These are phyloP conservation scores for Strobilomyces echinocephalus DNA, from an alignment of 768 basidiomycete species.

Conservation along the genomic window DNA sequence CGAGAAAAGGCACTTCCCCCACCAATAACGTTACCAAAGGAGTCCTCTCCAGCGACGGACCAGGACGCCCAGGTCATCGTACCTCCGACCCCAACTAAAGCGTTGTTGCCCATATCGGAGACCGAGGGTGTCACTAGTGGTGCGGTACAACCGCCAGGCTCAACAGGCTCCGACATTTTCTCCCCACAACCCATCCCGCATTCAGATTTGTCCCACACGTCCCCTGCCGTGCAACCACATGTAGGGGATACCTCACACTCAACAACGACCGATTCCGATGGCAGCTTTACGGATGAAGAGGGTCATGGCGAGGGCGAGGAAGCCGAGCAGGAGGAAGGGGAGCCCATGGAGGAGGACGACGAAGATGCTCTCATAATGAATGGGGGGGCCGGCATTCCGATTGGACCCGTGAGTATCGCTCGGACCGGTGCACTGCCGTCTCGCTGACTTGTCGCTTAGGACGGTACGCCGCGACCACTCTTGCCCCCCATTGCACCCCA, in stretches of 20 bases:
- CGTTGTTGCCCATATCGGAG: conserved; percentile 57
- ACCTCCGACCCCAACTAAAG: conserved; percentile 46
- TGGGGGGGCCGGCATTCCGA: conserved; percentile 92
- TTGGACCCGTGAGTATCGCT: conserved; percentile 69
- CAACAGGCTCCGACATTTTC: conserved; percentile 47
- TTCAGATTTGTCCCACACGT: conserved; percentile 21
- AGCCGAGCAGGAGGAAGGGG: conserved; percentile 54
- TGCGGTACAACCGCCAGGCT: conserved; percentile 87
- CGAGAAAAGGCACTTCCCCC: conserved; percentile 32
- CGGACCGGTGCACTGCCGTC: neutral
- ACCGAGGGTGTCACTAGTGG: conserved; percentile 89
- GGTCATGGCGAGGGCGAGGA: conserved; percentile 68
- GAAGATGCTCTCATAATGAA: conserved; percentile 85
- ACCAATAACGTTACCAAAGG: conserved; percentile 18
- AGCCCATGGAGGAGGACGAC: conserved; percentile 73
- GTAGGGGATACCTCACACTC: conserved; percentile 28
- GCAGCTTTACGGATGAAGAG: conserved; percentile 56
- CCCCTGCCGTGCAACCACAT: conserved; percentile 27
- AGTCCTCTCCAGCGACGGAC: conserved; percentile 15
- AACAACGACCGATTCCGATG: conserved; percentile 31
- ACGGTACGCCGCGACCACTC: conserved; percentile 83
- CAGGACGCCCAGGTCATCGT: conserved; percentile 38
- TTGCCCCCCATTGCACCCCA: conserved; percentile 77
- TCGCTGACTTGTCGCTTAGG: conserved; percentile 40
- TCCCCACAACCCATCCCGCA: conserved; percentile 25